Evolutionary conservation across 2,329 filamentous ascomycete species (phyloP), one percentile per base, ranked within the genome.

Genomic region (Orbilia oligospora): DNA sequence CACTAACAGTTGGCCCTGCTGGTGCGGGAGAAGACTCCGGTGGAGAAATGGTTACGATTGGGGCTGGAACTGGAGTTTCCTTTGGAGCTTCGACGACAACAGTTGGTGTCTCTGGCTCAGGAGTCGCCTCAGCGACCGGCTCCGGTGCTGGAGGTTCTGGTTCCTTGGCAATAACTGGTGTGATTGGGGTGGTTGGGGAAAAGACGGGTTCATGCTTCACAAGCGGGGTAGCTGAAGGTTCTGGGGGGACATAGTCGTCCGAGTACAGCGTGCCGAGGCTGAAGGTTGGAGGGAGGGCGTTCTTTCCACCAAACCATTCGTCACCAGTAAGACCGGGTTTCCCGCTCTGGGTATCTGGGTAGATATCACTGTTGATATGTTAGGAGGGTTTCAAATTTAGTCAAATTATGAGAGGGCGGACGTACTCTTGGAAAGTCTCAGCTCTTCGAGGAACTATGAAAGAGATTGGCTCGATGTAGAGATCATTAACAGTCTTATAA

Each of bases 401-500:
- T 4, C 12, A 1, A 6, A 18, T 18, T 22, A 27, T 8, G 24
- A 3, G 33, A 38, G n/a, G 18, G 67, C 27, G 16, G 20, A 30
- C 44, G 24, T 78, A 81, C 81, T 80, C 80, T 69, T 81, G 81
- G 65, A 81, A 81, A 14, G 81, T 81, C 63, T 81, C 81, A 5
- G 81, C 81, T 80, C 96, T 90, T 80, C 96, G 91, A 61, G 96
- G 96, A 1, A 98, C 96, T 69, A 97, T 97, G 86, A 99, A 99
- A 1, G 96, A 97, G 83, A 99, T 92, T 48, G 96, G 96, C 86
- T 99, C 96, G 82, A 99, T 93, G 86, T 97, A 97, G 56, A 87
- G 85, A 84, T 99, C 96, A 85, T 94, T 97, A 84, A 98, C 93
- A 0, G 96, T 98, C 89, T 99, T 99, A 90, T 93, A 99, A 51